Conservation (phyloP, 306 rosid genomes). For the Senna siamea region DNA sequence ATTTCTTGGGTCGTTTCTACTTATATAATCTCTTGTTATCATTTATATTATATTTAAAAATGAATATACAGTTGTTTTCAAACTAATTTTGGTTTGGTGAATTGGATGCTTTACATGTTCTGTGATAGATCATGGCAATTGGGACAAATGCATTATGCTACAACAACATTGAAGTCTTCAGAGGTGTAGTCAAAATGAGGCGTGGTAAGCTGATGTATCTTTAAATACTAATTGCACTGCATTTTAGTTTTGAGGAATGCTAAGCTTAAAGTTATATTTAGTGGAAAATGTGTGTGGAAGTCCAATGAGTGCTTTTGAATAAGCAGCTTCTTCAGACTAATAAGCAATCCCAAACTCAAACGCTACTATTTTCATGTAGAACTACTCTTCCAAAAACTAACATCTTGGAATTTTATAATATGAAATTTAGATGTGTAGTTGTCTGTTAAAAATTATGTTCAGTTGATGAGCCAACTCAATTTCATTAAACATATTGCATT, state of each 20-base stretch:
- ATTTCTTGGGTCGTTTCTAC: slow-evolving; percentile 22
- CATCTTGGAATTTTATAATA: not conserved
- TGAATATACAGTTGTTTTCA: slow-evolving; percentile 21
- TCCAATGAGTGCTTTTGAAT: too few relatives aligned
- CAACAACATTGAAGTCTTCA: slow-evolving; percentile 85
- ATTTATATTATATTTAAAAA: slow-evolving; percentile 15
- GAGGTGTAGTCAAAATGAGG: slow-evolving; percentile 98
- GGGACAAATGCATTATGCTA: slow-evolving; percentile 93
- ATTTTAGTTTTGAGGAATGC: slow-evolving; percentile 27
- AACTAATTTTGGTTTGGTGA: not conserved
- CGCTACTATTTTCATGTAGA: not conserved
- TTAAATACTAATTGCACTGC: slow-evolving; percentile 9
- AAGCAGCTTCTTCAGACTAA: too few relatives aligned
- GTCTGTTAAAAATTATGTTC: too few relatives aligned
- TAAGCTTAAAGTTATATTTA: slow-evolving; percentile 21
- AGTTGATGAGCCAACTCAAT: not conserved
- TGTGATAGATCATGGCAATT: slow-evolving; percentile 86
- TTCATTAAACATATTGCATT: slow-evolving; percentile 22
- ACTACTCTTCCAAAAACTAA: slow-evolving; percentile 18
- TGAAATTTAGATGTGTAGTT: too few relatives aligned
- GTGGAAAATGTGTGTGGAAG: slow-evolving; percentile 14
- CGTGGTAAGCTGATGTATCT: slow-evolving; percentile 69
- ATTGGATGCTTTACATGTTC: slow-evolving; percentile 39
- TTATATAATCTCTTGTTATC: slow-evolving; percentile 9
- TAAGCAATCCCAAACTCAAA: too few relatives aligned